A percentile compares a stretch with the other conserved stretches of the same genome.
Conservation (phyloP, 805 yeast species). For the Metschnikowia baotianmanensis region DNA sequence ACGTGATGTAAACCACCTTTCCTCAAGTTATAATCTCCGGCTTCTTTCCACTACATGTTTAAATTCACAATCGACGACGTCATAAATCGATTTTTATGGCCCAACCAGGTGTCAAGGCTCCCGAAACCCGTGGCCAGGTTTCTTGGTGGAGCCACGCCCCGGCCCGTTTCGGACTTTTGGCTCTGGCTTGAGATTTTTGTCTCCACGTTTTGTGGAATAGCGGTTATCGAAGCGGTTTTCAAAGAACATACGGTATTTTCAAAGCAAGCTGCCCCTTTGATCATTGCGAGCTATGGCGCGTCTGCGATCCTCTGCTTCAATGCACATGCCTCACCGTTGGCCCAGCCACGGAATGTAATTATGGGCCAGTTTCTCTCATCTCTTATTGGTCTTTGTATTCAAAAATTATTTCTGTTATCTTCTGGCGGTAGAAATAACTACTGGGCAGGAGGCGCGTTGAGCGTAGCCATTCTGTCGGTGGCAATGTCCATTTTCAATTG, state of each 20-base stretch:
- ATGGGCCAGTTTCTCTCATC: conserved; percentile 56
- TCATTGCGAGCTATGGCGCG: conserved; percentile 62
- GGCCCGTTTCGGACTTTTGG: conserved; percentile 34
- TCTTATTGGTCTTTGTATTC: conserved; percentile 51
- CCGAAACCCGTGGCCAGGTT: conserved; percentile 37
- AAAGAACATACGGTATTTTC: conserved; percentile 37
- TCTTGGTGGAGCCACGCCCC: conserved; percentile 37
- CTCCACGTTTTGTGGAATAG: conserved; percentile 46
- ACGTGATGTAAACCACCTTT: no score
- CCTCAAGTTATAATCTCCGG: not conserved
- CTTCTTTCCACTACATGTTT: conserved; percentile 20
- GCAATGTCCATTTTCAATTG: conserved; percentile 52
- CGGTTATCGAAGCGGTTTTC: conserved; percentile 47
- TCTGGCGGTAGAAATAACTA: conserved; percentile 43
- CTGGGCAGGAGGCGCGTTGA: conserved; percentile 58
- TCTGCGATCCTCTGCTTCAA: conserved; percentile 59
- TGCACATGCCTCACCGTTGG: conserved; percentile 52
- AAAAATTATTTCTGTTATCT: conserved; percentile 51
- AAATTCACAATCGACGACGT: conserved; percentile 37
- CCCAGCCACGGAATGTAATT: conserved; percentile 62
- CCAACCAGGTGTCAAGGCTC: conserved; percentile 27
- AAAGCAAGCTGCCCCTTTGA: conserved; percentile 41
- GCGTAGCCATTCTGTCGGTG: conserved; percentile 54
- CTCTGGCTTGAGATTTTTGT: conserved; percentile 48
- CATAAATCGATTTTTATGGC: conserved; percentile 28